Base-by-base conservation (phyloP, 768 basidiomycete genomes). In the Tylopilus cervinicoccineus region DNA sequence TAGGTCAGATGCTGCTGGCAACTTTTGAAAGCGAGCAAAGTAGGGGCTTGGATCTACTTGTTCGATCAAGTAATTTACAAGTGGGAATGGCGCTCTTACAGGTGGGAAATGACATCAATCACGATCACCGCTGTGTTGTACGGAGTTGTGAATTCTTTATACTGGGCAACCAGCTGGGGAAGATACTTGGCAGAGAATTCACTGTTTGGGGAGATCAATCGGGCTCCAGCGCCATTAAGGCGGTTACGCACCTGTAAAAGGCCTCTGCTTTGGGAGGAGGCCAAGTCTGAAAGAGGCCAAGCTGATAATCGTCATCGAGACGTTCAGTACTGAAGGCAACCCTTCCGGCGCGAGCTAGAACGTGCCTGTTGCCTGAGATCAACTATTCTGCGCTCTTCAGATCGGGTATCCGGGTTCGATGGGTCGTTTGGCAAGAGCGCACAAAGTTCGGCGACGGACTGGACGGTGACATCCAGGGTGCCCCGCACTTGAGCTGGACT, bases 111-210 rank as follows among this genome's bases (percentile, higher is more conserved):
- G 27, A 57, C 50, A 51, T 72, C 73, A 22, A 75, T 50, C 50
- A 71, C 61, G 10, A 48, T 60, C 50, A 60, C 56, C 6, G 67
- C 52, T 1, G 56, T 40, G 37, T 59, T 65, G 19, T 64, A 41
- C 4, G 57, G 57, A 14, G 58, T 57, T 3, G 56, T 33, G 20
- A 58, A 60, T 19, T 52, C 45, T 43, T 58, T 62, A 44, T 62
- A 73, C 45, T 63, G 59, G 17, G 62, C 59, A 4, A 65, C 60
- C 20, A 75, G 49, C 16, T 51, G 58, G 10, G 70, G 70, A 13
- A 72, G 58, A 56, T 72, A 65, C 50, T 64, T 72, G 28, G 74
- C 74, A 22, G 71, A 68, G 43, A 72, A 55, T 51, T 54, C 49
- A 27, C 52, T 56, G 9, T 33, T 10, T 60, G 4, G 16, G 17